Percentiles rank a stretch among this genome's conserved stretches.
Evolutionary conservation across 2,329 filamentous ascomycete genomes (phyloP).

Genomic region (Xylariaceae sp.): DNA sequence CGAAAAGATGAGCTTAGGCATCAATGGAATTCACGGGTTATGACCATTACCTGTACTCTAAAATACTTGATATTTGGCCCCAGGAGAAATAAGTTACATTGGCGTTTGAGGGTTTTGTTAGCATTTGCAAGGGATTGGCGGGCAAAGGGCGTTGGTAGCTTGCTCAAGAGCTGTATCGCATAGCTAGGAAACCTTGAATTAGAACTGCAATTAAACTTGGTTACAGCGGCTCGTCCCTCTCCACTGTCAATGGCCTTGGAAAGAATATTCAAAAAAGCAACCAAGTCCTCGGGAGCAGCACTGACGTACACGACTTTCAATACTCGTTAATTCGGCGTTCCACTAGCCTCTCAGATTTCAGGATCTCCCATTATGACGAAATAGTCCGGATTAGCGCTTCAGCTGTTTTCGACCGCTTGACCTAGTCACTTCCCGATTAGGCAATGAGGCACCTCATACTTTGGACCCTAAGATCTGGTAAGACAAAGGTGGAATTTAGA

Average conservation of each 20-base stretch:
- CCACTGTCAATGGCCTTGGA: too few relatives aligned
- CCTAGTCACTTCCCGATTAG: slow-evolving; percentile 27
- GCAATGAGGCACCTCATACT: slow-evolving; percentile 20
- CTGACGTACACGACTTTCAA: slow-evolving; percentile 20
- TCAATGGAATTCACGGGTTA: not conserved
- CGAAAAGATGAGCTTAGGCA: not conserved
- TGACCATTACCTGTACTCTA: slow-evolving; percentile 13
- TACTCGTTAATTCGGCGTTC: not conserved
- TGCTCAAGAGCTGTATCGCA: slow-evolving; percentile 17
- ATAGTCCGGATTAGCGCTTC: slow-evolving; percentile 23
- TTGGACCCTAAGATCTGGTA: slow-evolving; percentile 22
- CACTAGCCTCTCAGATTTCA: not conserved
- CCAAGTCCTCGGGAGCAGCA: too few relatives aligned
- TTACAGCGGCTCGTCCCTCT: too few relatives aligned
- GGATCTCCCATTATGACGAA: slow-evolving; percentile 33
- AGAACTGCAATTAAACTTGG: not conserved
- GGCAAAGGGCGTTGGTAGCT: slow-evolving; percentile 13
- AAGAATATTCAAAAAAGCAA: not conserved
- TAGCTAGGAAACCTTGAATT: slow-evolving; percentile 3
- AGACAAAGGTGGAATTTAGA: slow-evolving; percentile 5
- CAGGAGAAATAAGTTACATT: slow-evolving; percentile 17
- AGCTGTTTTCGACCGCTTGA: slow-evolving; percentile 23
- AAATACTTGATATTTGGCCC: slow-evolving; percentile 11
- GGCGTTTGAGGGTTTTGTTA: slow-evolving; percentile 18
- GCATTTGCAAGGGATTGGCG: slow-evolving; percentile 24